Conservation (phyloP, 441 rosid species). For the Daphne laureola region DNA sequence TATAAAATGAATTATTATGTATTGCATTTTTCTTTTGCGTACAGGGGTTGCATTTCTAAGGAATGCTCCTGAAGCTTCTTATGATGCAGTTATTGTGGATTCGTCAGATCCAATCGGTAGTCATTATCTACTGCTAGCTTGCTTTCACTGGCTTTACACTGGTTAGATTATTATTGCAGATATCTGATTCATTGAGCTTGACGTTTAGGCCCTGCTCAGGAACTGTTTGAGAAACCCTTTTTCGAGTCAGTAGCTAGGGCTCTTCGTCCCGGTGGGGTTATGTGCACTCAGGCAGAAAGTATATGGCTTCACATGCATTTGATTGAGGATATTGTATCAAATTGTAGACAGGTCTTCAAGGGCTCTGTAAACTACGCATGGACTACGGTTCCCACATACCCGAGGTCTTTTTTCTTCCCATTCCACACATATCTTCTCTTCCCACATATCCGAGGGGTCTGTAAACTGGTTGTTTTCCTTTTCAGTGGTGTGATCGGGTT, state of each 20-base stretch:
- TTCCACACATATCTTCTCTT: background rate
- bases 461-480: background rate
- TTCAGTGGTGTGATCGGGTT: slow-evolving; percentile 87
- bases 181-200: no score
- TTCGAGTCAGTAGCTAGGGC: slow-evolving; percentile 70
- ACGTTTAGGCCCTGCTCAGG: slow-evolving; percentile 79
- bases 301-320: slow-evolving; percentile 99
- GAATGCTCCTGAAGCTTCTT: slow-evolving; percentile 67
- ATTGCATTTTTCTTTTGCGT: background rate
- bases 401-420: slow-evolving; percentile 38
- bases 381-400: slow-evolving; percentile 97
- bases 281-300: slow-evolving; percentile 91
- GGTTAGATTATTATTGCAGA: no score
- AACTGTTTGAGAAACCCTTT: slow-evolving; percentile 91
- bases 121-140: background rate
- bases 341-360: slow-evolving; percentile 78
- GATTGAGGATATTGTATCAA: slow-evolving; percentile 73
- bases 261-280: slow-evolving; percentile 91
- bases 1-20: background rate
- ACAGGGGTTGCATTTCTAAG: slow-evolving; percentile 85
- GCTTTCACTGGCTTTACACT: background rate
- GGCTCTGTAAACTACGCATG: slow-evolving; percentile 93
- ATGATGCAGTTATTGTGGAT: slow-evolving; percentile 87
- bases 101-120: slow-evolving; percentile 90
- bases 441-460: no score